Percentiles rank a stretch among this genome's conserved stretches.
These are phyloP conservation scores for Neonectria coccinea DNA, from an alignment of 2,329 filamentous ascomycete species.

Conservation along the genomic window DNA sequence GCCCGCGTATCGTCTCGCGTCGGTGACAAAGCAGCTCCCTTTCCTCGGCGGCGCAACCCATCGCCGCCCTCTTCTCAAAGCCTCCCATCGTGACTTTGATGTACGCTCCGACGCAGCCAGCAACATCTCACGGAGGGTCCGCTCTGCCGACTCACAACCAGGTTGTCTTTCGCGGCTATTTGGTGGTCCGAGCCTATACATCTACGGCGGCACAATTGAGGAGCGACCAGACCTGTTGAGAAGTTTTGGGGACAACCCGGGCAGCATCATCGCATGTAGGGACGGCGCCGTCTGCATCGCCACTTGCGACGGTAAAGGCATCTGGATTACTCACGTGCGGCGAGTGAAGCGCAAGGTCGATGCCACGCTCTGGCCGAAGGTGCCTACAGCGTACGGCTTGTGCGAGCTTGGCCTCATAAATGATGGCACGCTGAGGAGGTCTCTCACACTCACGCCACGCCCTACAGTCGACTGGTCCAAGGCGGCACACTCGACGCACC, in stretches of 20 bases:
- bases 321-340: conserved; percentile 33
- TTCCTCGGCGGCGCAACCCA: conserved; percentile 17
- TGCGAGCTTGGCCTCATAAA: conserved; percentile 11
- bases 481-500: conserved; percentile 11
- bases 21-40: conserved; percentile 5
- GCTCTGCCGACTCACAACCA: conserved; percentile 33
- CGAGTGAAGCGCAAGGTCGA: conserved; percentile 34
- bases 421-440: neutral
- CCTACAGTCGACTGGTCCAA: conserved; percentile 12
- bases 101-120: conserved; percentile 16
- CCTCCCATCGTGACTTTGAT: conserved; percentile 23
- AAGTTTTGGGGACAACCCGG: neutral
- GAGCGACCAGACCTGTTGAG: conserved; percentile 1
- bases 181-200: conserved; percentile 19
- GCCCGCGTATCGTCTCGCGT: conserved; percentile 3
- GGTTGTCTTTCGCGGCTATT: conserved; percentile 29
- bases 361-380: conserved; percentile 33
- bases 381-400: conserved; percentile 26
- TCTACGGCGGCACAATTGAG: conserved; percentile 25
- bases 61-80: conserved; percentile 14
- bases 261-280: conserved; percentile 1
- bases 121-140: conserved; percentile 31
- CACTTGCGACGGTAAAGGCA: conserved; percentile 25
- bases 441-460: neutral
- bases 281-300: conserved; percentile 19